Conservation (phyloP, 192 early-diverging fungal species). For the Gigaspora rosea region DNA sequence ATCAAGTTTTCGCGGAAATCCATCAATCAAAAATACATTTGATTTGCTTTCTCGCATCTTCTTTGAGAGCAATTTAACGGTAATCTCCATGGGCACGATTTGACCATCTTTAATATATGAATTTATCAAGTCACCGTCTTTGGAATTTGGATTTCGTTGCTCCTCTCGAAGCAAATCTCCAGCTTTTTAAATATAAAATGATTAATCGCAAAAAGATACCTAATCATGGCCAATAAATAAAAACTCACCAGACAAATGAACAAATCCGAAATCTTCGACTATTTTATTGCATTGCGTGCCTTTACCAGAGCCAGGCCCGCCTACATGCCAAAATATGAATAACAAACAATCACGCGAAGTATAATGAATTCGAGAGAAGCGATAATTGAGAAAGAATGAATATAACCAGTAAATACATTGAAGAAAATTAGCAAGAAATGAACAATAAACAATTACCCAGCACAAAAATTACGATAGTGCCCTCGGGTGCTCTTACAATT, state of each 20-base stretch:
- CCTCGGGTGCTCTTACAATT: no score
- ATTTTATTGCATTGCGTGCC: constrained; percentile 93
- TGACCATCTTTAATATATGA: constrained; percentile 89
- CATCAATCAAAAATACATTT: constrained; percentile 90
- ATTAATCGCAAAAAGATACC: no score
- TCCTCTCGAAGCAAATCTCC: constrained; percentile 96
- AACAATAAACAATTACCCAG: no score
- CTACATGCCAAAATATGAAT: constrained; percentile 29
- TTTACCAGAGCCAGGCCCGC: constrained; percentile 88
- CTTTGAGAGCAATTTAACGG: constrained; percentile 86
- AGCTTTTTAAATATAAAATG: no score
- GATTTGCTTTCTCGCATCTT: constrained; percentile 74
- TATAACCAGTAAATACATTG: no score
- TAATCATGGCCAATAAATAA: not conserved
- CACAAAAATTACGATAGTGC: no score
- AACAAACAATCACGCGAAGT: no score
- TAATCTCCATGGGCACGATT: constrained; percentile 96
- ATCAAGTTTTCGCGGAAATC: constrained; percentile 93
- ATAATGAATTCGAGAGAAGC: no score
- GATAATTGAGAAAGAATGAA: no score
- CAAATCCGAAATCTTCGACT: constrained; percentile 88
- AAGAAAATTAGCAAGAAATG: no score
- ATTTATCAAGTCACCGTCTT: constrained; percentile 91
- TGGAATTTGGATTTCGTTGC: constrained; percentile 75
- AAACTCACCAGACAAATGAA: constrained; percentile 82